phyloP scores from a whole-genome alignment of 2,329 filamentous ascomycete species.

The Fusarium pininemorale region DNA sequence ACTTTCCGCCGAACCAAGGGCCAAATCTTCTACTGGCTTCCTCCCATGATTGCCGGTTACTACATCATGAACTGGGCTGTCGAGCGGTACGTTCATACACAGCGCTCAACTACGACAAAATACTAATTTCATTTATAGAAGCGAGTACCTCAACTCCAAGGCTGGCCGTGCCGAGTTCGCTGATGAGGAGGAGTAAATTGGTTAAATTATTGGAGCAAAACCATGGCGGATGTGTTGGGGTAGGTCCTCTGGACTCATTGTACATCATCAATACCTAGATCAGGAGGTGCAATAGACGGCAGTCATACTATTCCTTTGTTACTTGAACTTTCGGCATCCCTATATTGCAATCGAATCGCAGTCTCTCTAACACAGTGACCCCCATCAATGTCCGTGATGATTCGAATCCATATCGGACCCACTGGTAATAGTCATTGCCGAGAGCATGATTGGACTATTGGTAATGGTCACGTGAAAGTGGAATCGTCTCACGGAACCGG shows the following conservation, averaged over 20 bases:
- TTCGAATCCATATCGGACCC: constrained; percentile 1
- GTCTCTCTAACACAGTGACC: neutral
- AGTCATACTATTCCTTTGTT: constrained; percentile 41
- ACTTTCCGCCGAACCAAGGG: constrained; percentile 84
- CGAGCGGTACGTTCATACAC: constrained; percentile 72
- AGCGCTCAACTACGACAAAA: neutral
- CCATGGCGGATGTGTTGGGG: constrained; percentile 41
- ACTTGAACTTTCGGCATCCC: neutral
- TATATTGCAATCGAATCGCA: neutral
- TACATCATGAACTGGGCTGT: constrained; percentile 89
- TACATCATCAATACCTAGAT: constrained; percentile 55
- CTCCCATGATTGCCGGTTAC: constrained; percentile 82
- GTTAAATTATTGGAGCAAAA: constrained; percentile 16
- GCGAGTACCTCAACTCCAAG: constrained; percentile 85
- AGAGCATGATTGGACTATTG: constrained; percentile 31
- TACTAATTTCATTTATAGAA: constrained; percentile 58
- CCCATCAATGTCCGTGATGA: neutral
- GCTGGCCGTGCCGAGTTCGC: constrained; percentile 68
- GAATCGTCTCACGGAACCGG: constrained; percentile 41
- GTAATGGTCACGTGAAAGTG: constrained; percentile 10
- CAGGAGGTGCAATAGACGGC: constrained; percentile 50
- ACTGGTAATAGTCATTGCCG: constrained; percentile 39
- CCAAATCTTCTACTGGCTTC: constrained; percentile 90
- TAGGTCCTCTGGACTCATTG: constrained; percentile 48
- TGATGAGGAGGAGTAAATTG: constrained; percentile 56